These are phyloP conservation scores for Candida neerlandica DNA, from an alignment of 1,139 yeast species.

Conservation along the genomic window DNA sequence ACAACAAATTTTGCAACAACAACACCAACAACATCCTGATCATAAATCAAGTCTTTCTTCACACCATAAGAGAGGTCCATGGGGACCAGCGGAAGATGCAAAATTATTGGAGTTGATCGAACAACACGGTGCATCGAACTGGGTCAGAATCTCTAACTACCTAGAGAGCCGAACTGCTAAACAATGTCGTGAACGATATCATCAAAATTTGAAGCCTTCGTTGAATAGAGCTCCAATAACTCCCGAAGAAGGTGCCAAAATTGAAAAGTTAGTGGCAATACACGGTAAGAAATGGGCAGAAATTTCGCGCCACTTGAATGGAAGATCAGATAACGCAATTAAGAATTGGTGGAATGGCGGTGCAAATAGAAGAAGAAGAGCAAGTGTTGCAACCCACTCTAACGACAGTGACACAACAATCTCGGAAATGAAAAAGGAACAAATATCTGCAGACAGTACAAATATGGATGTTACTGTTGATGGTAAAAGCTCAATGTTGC, in stretches of 20 bases:
- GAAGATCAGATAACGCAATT: conserved; percentile 87
- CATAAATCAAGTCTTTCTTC: conserved; percentile 7
- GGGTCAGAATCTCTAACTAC: conserved; percentile 83
- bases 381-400: conserved; percentile 24
- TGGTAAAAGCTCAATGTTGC: conserved; percentile 4
- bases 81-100: conserved; percentile 87
- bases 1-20: conserved; percentile 2
- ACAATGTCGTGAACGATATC: conserved; percentile 91
- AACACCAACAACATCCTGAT: not conserved
- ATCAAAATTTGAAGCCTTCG: conserved; percentile 86
- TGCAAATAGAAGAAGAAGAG: conserved; percentile 73
- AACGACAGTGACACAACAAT: not conserved
- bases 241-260: conserved; percentile 78
- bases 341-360: conserved; percentile 98
- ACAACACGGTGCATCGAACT: conserved; percentile 80
- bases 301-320: conserved; percentile 83
- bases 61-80: conserved; percentile 68
- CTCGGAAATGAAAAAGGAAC: conserved; percentile 5
- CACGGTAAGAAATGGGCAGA: conserved; percentile 96
- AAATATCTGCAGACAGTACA: not conserved
- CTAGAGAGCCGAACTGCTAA: conserved; percentile 83
- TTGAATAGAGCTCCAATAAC: conserved; percentile 82
- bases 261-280: conserved; percentile 75
- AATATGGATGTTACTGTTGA: not conserved
- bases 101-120: conserved; percentile 69